Conservation (phyloP, 2,329 filamentous ascomycete species). For the Emmonsia crescens region DNA sequence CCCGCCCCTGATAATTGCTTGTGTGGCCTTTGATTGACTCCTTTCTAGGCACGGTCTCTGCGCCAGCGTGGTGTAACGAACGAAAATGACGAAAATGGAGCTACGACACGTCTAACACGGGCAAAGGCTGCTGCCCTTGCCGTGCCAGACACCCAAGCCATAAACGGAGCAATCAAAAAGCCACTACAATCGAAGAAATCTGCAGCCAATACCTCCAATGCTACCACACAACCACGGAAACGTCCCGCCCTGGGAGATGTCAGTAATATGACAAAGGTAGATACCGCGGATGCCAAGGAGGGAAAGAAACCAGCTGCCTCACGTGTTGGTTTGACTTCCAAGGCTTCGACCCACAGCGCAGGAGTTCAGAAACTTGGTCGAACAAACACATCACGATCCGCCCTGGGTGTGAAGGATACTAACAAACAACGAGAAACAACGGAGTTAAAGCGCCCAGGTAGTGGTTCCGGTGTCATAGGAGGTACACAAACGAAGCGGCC, state of each 20-base stretch:
- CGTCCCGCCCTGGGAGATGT: constrained; percentile 84
- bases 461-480: constrained; percentile 58
- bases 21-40: constrained; percentile 30
- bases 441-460: constrained; percentile 61
- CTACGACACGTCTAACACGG: constrained; percentile 74
- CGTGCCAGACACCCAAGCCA: constrained; percentile 36
- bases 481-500: constrained; percentile 57
- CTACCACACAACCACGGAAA: constrained; percentile 51
- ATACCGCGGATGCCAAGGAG: constrained; percentile 42
- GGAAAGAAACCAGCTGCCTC: constrained; percentile 57
- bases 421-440: constrained; percentile 49
- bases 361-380: constrained; percentile 64
- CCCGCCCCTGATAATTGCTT: background rate
- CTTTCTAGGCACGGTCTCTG: constrained; percentile 53
- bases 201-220: constrained; percentile 31
- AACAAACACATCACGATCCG: constrained; percentile 51
- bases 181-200: constrained; percentile 62
- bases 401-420: constrained; percentile 53
- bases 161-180: constrained; percentile 53
- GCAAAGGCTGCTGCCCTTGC: constrained; percentile 71
- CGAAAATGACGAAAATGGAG: constrained; percentile 87
- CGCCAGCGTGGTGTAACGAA: constrained; percentile 69
- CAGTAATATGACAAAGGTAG: constrained; percentile 75
- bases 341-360: constrained; percentile 64
- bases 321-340: constrained; percentile 63